Percentiles rank a stretch among this genome's conserved stretches.
phyloP scores from a whole-genome alignment of 108 stramenopile species.

The Aurantiochytrium sp. region DNA sequence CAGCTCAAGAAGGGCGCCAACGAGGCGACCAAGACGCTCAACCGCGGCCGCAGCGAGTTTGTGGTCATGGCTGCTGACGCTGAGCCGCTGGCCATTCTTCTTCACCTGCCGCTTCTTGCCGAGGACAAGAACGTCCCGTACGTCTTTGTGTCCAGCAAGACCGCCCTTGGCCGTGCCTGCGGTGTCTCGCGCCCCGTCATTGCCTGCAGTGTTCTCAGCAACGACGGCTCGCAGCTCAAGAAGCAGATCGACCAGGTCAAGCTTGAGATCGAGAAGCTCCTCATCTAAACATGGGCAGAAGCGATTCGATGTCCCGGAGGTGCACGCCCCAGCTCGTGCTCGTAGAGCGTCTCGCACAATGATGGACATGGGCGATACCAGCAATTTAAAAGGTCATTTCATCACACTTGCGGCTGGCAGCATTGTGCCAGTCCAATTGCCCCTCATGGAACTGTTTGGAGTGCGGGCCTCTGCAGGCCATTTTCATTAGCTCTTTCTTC shows the following conservation, averaged over 20 bases:
- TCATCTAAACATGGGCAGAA: conserved; percentile 62
- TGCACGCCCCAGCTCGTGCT: too few species aligned
- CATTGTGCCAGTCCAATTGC: not conserved
- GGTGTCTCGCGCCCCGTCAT: conserved; percentile 98
- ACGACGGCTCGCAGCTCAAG: conserved; percentile 95
- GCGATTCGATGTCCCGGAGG: too few species aligned
- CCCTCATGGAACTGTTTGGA: not conserved
- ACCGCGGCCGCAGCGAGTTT: conserved; percentile 94
- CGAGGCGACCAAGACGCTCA: conserved; percentile 98
- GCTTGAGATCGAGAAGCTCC: conserved; percentile 95
- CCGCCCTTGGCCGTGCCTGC: conserved; percentile 96
- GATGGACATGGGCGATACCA: not conserved
- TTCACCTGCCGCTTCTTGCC: conserved; percentile 94
- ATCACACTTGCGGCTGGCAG: not conserved
- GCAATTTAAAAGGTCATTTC: not conserved
- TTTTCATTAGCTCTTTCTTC: too few species aligned
- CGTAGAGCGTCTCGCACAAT: not conserved
- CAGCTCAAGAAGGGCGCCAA: conserved; percentile 99
- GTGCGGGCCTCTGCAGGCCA: not conserved
- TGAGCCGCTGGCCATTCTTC: conserved; percentile 96
- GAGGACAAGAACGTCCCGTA: conserved; percentile 99
- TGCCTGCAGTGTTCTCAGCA: conserved; percentile 85
- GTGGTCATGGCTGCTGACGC: conserved; percentile 99
- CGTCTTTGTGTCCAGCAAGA: conserved; percentile 97
- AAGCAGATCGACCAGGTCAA: conserved; percentile 89